Evolutionary conservation across 78 protist genomes (phyloP).

Genomic region (Pigoraptor vietnamica): DNA sequence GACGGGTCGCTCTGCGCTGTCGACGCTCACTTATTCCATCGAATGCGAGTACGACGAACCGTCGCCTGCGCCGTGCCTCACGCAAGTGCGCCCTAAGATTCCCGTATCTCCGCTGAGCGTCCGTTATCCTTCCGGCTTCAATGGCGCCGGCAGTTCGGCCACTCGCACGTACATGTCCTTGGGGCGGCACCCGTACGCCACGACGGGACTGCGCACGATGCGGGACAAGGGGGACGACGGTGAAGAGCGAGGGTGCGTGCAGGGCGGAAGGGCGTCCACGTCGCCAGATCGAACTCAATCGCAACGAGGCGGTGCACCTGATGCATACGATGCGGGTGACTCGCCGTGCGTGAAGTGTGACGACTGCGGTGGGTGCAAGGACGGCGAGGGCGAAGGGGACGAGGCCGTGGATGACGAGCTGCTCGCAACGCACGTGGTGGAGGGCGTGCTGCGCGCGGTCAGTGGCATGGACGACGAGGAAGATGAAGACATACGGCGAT

Average conservation of each 20-base stretch:
- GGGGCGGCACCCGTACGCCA: neutral
- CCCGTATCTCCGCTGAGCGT: neutral
- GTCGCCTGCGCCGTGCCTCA: neutral
- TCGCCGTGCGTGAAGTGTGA: neutral
- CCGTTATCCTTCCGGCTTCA: neutral
- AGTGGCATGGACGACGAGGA: neutral
- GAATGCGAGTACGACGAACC: neutral
- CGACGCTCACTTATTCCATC: neutral
- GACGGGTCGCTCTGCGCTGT: neutral
- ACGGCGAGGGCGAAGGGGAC: neutral
- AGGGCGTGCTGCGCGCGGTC: no score
- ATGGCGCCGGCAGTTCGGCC: neutral
- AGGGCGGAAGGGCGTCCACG: neutral
- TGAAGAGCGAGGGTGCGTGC: neutral
- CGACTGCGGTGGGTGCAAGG: neutral
- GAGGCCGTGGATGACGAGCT: neutral
- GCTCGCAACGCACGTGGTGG: neutral
- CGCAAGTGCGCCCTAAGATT: neutral
- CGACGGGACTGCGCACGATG: neutral
- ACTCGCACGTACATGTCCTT: neutral
- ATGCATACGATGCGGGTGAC: neutral
- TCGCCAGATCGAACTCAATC: neutral
- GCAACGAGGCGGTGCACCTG: neutral
- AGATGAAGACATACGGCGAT: neutral
- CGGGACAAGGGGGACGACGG: neutral